Evolutionary conservation across 305 asterid species (phyloP).

Genomic region (Solanum hybrid): DNA sequence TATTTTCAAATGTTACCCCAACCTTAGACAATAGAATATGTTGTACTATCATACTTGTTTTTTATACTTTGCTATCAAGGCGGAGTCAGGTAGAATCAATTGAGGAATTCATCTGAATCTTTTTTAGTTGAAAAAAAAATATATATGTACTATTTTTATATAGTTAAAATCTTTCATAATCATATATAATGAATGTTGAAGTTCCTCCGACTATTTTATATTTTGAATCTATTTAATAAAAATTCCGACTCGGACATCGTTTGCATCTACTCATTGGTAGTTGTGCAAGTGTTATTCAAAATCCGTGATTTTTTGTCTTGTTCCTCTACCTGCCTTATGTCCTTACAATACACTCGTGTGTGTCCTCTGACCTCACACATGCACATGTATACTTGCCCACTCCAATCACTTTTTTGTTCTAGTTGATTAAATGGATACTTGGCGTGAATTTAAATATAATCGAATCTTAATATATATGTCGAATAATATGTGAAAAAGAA

Average conservation of each 20-base stretch:
- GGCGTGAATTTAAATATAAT: too few relatives aligned
- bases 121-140: too few relatives aligned
- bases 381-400: not conserved
- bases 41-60: not conserved
- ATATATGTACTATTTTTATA: too few relatives aligned
- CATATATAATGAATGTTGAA: not conserved
- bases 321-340: not conserved
- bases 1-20: conserved; percentile 1
- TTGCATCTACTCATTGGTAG: not conserved
- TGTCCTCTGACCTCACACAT: not conserved
- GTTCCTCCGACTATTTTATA: not conserved
- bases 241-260: not conserved
- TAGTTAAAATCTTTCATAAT: too few relatives aligned
- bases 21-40: not conserved
- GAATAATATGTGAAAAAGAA: too few relatives aligned
- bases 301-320: not conserved
- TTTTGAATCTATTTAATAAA: not conserved
- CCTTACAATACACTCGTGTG: not conserved
- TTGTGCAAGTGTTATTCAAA: not conserved
- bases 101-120: not conserved
- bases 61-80: too few relatives aligned
- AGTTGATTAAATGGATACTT: not conserved
- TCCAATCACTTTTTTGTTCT: not conserved
- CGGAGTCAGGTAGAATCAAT: not conserved
- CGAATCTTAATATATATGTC: fast-evolving